Conservation (phyloP, 805 yeast genomes). For the Pichia occidentalis region DNA sequence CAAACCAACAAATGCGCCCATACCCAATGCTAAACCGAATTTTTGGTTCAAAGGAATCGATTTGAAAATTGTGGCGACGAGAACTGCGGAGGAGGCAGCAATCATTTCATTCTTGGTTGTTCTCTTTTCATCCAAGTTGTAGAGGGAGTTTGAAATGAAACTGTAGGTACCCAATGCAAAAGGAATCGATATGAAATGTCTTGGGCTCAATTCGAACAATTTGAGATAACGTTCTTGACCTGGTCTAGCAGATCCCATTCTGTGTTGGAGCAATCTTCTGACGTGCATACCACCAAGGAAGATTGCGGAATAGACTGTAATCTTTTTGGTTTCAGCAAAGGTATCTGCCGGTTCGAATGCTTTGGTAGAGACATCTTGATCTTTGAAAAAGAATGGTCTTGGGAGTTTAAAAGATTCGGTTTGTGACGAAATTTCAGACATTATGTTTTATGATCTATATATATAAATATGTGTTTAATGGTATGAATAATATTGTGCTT, state of each 20-base stretch:
- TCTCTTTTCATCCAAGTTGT: slow-evolving; percentile 27
- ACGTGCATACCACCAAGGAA: slow-evolving; percentile 33
- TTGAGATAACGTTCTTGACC: slow-evolving; percentile 30
- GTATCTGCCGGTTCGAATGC: slow-evolving; percentile 28
- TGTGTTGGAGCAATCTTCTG: slow-evolving; percentile 30
- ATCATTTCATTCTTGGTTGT: slow-evolving; percentile 26
- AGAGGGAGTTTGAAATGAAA: slow-evolving; percentile 27
- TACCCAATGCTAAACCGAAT: slow-evolving; percentile 40
- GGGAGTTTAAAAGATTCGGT: slow-evolving; percentile 21
- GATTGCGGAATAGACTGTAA: slow-evolving; percentile 26
- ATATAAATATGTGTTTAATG: neutral
- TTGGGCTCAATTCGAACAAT: slow-evolving; percentile 25
- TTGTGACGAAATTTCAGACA: slow-evolving; percentile 6
- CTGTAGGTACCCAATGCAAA: slow-evolving; percentile 29
- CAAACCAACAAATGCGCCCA: slow-evolving; percentile 40
- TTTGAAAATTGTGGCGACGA: slow-evolving; percentile 23
- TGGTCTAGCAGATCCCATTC: slow-evolving; percentile 34
- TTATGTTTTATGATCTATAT: neutral
- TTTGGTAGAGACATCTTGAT: slow-evolving; percentile 9
- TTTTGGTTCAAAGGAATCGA: slow-evolving; percentile 31
- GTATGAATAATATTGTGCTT: slow-evolving; percentile 4
- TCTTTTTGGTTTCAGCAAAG: slow-evolving; percentile 24
- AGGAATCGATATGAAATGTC: slow-evolving; percentile 31
- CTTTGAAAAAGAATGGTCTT: slow-evolving; percentile 26
- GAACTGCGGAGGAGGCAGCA: slow-evolving; percentile 22